A percentile compares a stretch with the other conserved stretches of the same genome.
These are phyloP conservation scores for Sporisorium iseilematis-ciliati DNA, from an alignment of 1,284 basidiomycete species.

Conservation along the genomic window DNA sequence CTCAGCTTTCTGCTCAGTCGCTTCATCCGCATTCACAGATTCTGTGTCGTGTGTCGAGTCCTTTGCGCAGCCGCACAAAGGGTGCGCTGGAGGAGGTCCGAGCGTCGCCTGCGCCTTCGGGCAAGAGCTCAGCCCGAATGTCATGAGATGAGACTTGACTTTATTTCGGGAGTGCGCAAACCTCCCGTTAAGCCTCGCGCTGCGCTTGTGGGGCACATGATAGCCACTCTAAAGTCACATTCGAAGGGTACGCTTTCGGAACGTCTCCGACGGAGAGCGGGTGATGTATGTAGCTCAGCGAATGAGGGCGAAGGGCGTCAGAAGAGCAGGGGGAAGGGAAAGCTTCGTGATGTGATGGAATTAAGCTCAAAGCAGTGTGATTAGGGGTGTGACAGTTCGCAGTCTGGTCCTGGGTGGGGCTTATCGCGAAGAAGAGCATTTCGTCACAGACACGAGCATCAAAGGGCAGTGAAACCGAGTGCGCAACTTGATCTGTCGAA, in stretches of 20 bases:
- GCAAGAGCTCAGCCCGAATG: background rate
- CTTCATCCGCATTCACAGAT: background rate
- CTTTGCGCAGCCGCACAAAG: background rate
- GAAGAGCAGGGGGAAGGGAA: too few species aligned
- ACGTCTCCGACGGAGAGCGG: background rate
- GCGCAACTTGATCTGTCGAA: too few species aligned
- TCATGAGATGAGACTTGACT: background rate
- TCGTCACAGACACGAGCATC: too few species aligned
- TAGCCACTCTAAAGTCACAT: background rate
- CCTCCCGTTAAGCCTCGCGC: background rate
- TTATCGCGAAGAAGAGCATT: too few species aligned
- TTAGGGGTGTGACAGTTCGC: background rate
- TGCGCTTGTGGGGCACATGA: constrained; percentile 7
- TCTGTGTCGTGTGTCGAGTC: constrained; percentile 8
- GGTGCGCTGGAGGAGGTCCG: constrained; percentile 1
- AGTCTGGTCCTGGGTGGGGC: background rate
- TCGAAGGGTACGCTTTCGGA: too few species aligned
- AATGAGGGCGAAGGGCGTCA: background rate
- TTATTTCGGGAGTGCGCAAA: background rate
- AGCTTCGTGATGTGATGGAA: background rate
- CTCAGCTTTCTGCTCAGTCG: background rate
- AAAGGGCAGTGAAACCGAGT: too few species aligned
- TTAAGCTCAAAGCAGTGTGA: background rate
- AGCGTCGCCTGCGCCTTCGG: background rate
- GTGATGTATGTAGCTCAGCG: background rate